Conservation (phyloP, 164 flowering plant species). For the Cinnamomum chago region DNA sequence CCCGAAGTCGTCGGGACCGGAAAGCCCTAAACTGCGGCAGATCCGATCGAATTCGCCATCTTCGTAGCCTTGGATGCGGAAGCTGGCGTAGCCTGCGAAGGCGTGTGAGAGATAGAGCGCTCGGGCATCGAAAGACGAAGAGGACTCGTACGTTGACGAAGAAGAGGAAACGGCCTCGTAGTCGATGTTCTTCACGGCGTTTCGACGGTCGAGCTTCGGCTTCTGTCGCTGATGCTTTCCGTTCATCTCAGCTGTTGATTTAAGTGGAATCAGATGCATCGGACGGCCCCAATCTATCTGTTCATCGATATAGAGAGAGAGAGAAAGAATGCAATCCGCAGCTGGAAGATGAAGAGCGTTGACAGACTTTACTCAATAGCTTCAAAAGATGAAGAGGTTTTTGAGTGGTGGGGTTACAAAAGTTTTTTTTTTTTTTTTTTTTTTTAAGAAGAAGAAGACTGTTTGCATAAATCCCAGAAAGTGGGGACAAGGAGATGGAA, state of each 20-base stretch:
- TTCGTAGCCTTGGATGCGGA: slow-evolving; percentile 50
- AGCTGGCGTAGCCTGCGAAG: slow-evolving; percentile 39
- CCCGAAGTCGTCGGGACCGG: slow-evolving; percentile 78
- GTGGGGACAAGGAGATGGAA: not conserved
- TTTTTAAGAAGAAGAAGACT: no score
- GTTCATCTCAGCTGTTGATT: slow-evolving; percentile 1
- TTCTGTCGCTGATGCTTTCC: slow-evolving; percentile 5
- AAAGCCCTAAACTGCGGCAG: slow-evolving; percentile 55
- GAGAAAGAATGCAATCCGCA: no score
- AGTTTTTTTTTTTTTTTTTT: no score
- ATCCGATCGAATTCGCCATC: slow-evolving; percentile 61
- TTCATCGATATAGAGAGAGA: no score
- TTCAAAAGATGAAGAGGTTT: not conserved
- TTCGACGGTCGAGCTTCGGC: slow-evolving; percentile 67
- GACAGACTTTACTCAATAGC: not conserved
- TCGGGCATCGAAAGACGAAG: slow-evolving; percentile 29
- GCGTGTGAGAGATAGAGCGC: slow-evolving; percentile 41
- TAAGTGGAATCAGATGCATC: slow-evolving; percentile 2
- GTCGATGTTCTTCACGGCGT: slow-evolving; percentile 62
- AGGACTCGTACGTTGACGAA: slow-evolving; percentile 4
- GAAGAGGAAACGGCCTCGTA: slow-evolving; percentile 44
- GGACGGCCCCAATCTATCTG: not conserved
- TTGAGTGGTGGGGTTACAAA: no score
- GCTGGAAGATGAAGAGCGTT: not conserved
- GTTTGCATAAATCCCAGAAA: not conserved